Percentiles rank a stretch among this genome's conserved stretches.
Evolutionary conservation across 495 filamentous ascomycete species (phyloP).

Genomic region (Penicillium tannophilum): DNA sequence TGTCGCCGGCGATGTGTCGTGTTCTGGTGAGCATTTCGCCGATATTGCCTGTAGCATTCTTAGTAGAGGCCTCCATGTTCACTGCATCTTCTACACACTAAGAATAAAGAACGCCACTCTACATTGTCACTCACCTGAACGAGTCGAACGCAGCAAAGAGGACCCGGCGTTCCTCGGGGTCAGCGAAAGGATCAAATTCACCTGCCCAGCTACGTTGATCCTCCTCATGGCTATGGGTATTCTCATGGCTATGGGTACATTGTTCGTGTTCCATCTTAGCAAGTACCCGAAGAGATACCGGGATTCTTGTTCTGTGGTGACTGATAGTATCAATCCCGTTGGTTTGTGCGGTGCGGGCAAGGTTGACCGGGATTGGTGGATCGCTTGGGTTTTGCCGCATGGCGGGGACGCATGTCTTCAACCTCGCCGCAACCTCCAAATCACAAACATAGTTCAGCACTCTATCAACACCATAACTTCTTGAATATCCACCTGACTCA

Average conservation of each 20-base stretch:
- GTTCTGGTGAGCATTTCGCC: slow-evolving; percentile 78
- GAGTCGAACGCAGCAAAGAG: slow-evolving; percentile 80
- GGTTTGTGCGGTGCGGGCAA: slow-evolving; percentile 22
- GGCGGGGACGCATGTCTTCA: slow-evolving; percentile 20
- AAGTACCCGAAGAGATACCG: not conserved
- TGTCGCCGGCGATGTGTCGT: slow-evolving; percentile 86
- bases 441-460: not conserved
- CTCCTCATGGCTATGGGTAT: slow-evolving; percentile 12
- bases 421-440: not conserved
- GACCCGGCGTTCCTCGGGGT: slow-evolving; percentile 74
- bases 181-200: slow-evolving; percentile 62
- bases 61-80: not conserved
- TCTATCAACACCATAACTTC: not conserved
- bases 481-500: not conserved
- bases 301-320: not conserved
- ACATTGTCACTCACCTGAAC: slow-evolving; percentile 66
- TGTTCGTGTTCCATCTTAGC: slow-evolving; percentile 22
- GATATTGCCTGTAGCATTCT: slow-evolving; percentile 67
- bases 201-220: slow-evolving; percentile 54
- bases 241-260: not conserved
- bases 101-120: not conserved
- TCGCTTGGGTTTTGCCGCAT: slow-evolving; percentile 15
- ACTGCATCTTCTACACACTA: not conserved
- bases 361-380: slow-evolving; percentile 24
- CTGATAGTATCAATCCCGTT: not conserved